A percentile compares a stretch with the other conserved stretches of the same genome.
phyloP scores from a whole-genome alignment of 495 filamentous ascomycete species.

The Stereocaulon alpinum region DNA sequence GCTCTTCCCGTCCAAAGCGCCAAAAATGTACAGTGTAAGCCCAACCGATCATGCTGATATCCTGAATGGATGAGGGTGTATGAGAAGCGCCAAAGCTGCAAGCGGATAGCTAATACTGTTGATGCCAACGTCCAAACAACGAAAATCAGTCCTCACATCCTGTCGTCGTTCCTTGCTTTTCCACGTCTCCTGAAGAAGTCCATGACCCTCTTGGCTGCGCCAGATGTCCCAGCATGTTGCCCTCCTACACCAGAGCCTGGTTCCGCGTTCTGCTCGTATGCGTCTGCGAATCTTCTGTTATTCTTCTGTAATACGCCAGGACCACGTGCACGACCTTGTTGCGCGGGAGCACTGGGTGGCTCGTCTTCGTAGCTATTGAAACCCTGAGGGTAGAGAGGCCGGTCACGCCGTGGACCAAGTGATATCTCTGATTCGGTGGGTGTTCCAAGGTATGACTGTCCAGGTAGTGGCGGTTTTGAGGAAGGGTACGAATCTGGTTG shows the following conservation, averaged over 20 bases:
- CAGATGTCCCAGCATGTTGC: conserved; percentile 69
- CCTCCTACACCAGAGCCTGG: conserved; percentile 34
- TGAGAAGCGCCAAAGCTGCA: conserved; percentile 9
- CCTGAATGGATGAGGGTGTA: conserved; percentile 10
- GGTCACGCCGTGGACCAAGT: conserved; percentile 23
- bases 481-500: conserved; percentile 9
- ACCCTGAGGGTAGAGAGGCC: conserved; percentile 33
- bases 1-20: conserved; percentile 8
- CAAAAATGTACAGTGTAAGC: conserved; percentile 7
- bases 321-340: conserved; percentile 34
- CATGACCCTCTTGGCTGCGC: conserved; percentile 87
- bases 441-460: conserved; percentile 20
- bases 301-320: conserved; percentile 66
- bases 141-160: conserved; percentile 11
- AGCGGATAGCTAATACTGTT: background rate
- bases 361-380: conserved; percentile 31
- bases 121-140: background rate
- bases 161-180: conserved; percentile 56
- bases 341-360: conserved; percentile 35
- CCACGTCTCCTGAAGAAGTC: conserved; percentile 90
- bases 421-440: conserved; percentile 23
- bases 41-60: conserved; percentile 12
- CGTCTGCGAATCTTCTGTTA: conserved; percentile 74
- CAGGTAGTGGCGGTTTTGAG: conserved; percentile 6
- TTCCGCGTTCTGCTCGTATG: conserved; percentile 69